phyloP scores from a whole-genome alignment of 495 filamentous ascomycete species.

The Penicillium bovifimosum region DNA sequence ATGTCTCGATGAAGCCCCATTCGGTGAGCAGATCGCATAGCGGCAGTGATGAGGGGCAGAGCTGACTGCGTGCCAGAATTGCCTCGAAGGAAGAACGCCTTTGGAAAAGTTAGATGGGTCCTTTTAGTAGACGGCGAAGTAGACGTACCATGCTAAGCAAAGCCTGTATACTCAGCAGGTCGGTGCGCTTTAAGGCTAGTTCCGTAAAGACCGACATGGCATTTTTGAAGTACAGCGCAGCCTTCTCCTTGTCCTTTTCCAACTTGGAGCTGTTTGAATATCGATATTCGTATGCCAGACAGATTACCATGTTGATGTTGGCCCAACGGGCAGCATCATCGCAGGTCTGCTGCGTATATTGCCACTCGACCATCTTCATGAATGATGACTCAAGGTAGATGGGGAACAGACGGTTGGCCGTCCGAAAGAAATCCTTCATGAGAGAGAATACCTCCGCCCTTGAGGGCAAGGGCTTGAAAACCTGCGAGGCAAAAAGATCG shows the following conservation, averaged over 20 bases:
- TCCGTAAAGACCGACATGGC: slow-evolving; percentile 87
- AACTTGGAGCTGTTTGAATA: slow-evolving; percentile 83
- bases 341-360: slow-evolving; percentile 87
- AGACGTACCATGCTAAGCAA: slow-evolving; percentile 74
- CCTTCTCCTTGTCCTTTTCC: slow-evolving; percentile 81
- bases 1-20: slow-evolving; percentile 94
- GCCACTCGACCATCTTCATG: slow-evolving; percentile 88
- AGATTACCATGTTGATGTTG: slow-evolving; percentile 84
- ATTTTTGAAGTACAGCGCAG: slow-evolving; percentile 92
- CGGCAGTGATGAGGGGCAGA: slow-evolving; percentile 83
- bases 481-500: slow-evolving; percentile 75
- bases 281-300: slow-evolving; percentile 81
- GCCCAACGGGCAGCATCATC: slow-evolving; percentile 96
- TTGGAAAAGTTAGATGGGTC: slow-evolving; percentile 3
- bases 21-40: slow-evolving; percentile 81
- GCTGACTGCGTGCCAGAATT: slow-evolving; percentile 90
- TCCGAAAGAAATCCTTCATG: slow-evolving; percentile 86
- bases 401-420: slow-evolving; percentile 95
- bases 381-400: slow-evolving; percentile 94
- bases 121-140: not conserved
- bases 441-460: slow-evolving; percentile 74
- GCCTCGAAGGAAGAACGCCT: slow-evolving; percentile 87
- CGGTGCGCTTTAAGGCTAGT: slow-evolving; percentile 86
- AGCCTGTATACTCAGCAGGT: slow-evolving; percentile 89
- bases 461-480: slow-evolving; percentile 73